phyloP scores from a whole-genome alignment of 164 flowering plant genomes.

The Tetrastigma voinierianum region DNA sequence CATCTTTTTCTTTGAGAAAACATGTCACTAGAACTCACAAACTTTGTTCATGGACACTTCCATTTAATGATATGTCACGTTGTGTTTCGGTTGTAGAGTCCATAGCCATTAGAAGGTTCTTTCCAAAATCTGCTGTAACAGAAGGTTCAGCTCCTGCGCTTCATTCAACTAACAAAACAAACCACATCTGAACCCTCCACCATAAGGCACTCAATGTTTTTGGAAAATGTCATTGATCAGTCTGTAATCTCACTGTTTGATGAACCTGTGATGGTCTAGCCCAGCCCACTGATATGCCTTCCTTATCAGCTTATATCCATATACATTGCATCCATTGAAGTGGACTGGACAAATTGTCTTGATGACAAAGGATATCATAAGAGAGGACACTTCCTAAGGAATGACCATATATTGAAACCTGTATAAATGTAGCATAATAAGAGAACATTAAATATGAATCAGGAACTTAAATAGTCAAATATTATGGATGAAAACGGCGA shows the following conservation, averaged over 20 bases:
- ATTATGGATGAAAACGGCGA: neutral
- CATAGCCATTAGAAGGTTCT: constrained; percentile 15
- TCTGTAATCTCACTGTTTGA: constrained; percentile 14
- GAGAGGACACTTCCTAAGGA: constrained; percentile 98
- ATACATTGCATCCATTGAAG: constrained; percentile 72
- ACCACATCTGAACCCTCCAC: constrained; percentile 19
- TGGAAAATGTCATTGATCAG: constrained; percentile 16
- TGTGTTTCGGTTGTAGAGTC: constrained; percentile 15
- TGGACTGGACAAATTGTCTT: constrained; percentile 68
- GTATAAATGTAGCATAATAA: constrained; percentile 3
- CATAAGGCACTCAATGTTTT: constrained; percentile 10
- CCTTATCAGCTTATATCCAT: constrained; percentile 27
- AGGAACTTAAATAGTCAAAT: neutral
- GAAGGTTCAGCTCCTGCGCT: constrained; percentile 15
- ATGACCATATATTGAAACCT: constrained; percentile 97
- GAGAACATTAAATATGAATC: neutral
- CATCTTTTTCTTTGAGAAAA: constrained; percentile 17
- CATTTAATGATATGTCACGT: constrained; percentile 9
- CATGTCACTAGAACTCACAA: constrained; percentile 16
- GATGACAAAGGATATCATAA: constrained; percentile 98
- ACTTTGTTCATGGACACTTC: constrained; percentile 18
- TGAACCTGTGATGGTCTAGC: constrained; percentile 20
- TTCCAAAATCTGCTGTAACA: constrained; percentile 24
- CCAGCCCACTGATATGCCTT: constrained; percentile 18
- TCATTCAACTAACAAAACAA: no score